Evolutionary conservation across 345 rosid genomes (phyloP), one percentile per base, ranked within the genome.

Genomic region (Durio zibethinus): DNA sequence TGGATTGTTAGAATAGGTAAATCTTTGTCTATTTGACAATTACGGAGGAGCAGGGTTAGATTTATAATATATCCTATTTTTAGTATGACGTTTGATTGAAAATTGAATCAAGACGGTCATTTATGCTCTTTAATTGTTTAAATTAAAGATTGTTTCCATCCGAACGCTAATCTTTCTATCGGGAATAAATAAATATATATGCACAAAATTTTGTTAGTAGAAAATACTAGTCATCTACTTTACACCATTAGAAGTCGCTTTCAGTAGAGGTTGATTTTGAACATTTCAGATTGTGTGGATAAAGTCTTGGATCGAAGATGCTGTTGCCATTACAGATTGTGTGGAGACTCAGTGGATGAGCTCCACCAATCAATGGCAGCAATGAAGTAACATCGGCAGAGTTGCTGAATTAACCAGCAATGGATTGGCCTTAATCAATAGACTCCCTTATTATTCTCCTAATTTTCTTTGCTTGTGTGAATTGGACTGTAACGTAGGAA

Each of bases 341-440:
- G 36, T 33, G 36, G 36, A 33, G 36, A 33, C 36, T 33, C 36
- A 33, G 36, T 33, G 4, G 36, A 33, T 33, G 36, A 33, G 36
- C 36, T 33, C 2, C 36, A 33, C 2, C 36, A 33, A 33, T 33
- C 36, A 33, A 33, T 33, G 36, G 36, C 36, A 33, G 36, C 36
- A 33, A 33, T 33, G 36, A 33, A 36, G 38, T 36, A 36, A 36
- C 38, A 36, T 36, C 5, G 38, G 6, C 38, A 36, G 4, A 36
- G 3, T 36, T 36, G 4, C 38, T 36, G 6, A 36, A 36, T 36
- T 36, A 36, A 36, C 38, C 38, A 36, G 50, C 71, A 66, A 66
- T 66, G 71, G 31, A 21, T 40, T 66, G 50, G 71, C 71, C 71
- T 66, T 66, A 48, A 66, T 66, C 16, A 66, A 66, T 40, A 11